Percentiles rank a stretch among this genome's conserved stretches.
phyloP scores from a whole-genome alignment of 495 filamentous ascomycete species.

The Chaetomium fimeti region DNA sequence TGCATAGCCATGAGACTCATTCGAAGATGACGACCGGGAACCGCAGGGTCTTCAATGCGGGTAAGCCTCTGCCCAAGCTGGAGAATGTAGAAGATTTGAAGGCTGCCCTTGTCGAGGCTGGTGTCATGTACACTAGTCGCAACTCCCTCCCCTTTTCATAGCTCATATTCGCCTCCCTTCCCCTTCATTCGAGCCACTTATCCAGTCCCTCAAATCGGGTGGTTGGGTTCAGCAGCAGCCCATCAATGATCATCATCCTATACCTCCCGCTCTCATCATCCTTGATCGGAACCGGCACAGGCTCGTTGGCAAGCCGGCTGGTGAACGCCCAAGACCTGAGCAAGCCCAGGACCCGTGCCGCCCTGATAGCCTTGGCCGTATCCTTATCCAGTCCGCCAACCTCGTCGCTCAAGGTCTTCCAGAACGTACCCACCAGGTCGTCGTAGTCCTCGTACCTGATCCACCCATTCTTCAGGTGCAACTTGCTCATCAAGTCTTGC shows the following conservation, averaged over 20 bases:
- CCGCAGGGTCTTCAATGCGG: too few relatives aligned
- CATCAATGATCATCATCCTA: conserved; percentile 43
- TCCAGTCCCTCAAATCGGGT: conserved; percentile 24
- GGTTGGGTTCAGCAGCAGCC: conserved; percentile 37
- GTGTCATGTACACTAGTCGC: too few relatives aligned
- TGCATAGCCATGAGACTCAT: too few relatives aligned
- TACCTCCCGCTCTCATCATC: conserved; percentile 43
- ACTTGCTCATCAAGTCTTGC: conserved; percentile 36
- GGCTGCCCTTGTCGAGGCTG: too few relatives aligned
- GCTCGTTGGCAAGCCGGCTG: conserved; percentile 41
- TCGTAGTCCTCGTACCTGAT: conserved; percentile 40
- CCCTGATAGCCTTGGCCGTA: conserved; percentile 34
- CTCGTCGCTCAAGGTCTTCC: conserved; percentile 37
- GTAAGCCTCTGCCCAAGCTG: too few relatives aligned
- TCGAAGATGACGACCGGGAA: too few relatives aligned
- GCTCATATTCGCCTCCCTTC: too few relatives aligned
- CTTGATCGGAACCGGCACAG: conserved; percentile 38
- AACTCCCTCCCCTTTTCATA: too few relatives aligned
- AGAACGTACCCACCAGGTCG: conserved; percentile 37
- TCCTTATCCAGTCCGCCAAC: conserved; percentile 34
- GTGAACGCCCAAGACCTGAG: conserved; percentile 42
- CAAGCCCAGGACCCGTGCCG: conserved; percentile 42
- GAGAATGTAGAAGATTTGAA: too few relatives aligned
- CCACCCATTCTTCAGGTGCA: conserved; percentile 43
- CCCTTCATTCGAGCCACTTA: too few relatives aligned